Evolutionary conservation across 257 asterid species (phyloP).

Genomic region (Paulownia fortunei): DNA sequence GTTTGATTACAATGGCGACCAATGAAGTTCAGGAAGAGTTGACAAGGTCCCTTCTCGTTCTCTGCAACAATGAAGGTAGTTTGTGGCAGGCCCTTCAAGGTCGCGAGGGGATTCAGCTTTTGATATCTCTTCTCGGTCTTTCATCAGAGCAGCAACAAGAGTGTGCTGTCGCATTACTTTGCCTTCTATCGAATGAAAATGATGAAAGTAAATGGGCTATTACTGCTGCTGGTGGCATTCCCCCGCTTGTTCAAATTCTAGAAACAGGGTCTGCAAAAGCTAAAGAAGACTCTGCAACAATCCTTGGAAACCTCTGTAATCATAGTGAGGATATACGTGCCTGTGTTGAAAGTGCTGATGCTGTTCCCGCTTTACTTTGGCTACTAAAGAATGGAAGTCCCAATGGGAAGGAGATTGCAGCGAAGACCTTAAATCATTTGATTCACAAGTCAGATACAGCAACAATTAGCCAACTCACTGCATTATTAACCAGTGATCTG

Average conservation of each 20-base stretch:
- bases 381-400: conserved; percentile 92
- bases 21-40: conserved; percentile 94
- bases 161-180: conserved; percentile 95
- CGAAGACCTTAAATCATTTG: conserved; percentile 95
- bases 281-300: conserved; percentile 96
- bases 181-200: conserved; percentile 88
- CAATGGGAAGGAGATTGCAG: conserved; percentile 97
- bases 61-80: conserved; percentile 85
- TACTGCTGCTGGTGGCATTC: conserved; percentile 99
- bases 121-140: conserved; percentile 96
- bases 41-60: conserved; percentile 78
- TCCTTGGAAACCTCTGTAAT: conserved; percentile 97
- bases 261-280: conserved; percentile 98
- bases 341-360: conserved; percentile 99
- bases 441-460: conserved; percentile 99
- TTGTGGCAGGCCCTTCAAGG: conserved; percentile 99
- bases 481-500: conserved; percentile 84
- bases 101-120: conserved; percentile 97
- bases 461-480: conserved; percentile 97
- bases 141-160: conserved; percentile 99
- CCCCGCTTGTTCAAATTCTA: conserved; percentile 96
- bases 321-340: conserved; percentile 99
- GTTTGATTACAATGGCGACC: conserved; percentile 94
- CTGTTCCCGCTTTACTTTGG: conserved; percentile 98
- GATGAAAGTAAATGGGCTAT: conserved; percentile 99